Evolutionary conservation across 257 asterid species (phyloP), one percentile per base, ranked within the genome.

Genomic region (Thymus quinquecostatus): DNA sequence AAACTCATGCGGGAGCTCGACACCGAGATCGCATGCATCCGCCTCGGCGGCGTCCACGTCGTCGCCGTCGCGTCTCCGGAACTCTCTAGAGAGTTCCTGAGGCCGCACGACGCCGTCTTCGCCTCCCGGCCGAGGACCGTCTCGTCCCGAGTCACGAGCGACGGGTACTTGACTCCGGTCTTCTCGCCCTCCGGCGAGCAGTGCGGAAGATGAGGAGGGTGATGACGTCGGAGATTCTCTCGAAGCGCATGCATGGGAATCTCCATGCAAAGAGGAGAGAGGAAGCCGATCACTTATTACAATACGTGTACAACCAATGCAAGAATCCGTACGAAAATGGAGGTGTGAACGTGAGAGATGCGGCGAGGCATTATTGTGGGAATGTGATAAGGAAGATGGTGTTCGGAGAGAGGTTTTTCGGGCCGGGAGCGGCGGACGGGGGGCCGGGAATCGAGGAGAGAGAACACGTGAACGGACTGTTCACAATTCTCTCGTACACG

Each of bases 61-160:
- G 68, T 80, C 66, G 12, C 73, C 10, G 76, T 78, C 38, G 71
- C 71, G 0, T 74, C 81, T 1, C 81, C 82, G 1, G 83, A 81
- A 30, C 83, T 81, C 5, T 64, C 83, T 8, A 66, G 74, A 3
- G 81, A 71, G 69, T 81, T 81, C 77, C 54, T 82, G 71, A 70
- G 30, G 51, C 36, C 51, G 51, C 79, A 78, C 0, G 83, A 82
- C 36, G 29, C 1, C 2, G 13, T 4, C 13, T 82, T 82, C 12
- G 60, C 74, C 6, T 75, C 81, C 10, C 40, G 86, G 47, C 83
- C 80, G 1, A 32, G 38, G 4, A n/a, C 10, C 63, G 43, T 74
- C 69, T 58, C 80, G 0, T 54, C 51, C 9, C 34, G 36, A 1
- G 27, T 77, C 2, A 6, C 41, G 0, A 74, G 76, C 76, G 12